Evolutionary conservation across 2,329 filamentous ascomycete species (phyloP), one percentile per base, ranked within the genome.

Genomic region (Kalaharituber pfeilii): DNA sequence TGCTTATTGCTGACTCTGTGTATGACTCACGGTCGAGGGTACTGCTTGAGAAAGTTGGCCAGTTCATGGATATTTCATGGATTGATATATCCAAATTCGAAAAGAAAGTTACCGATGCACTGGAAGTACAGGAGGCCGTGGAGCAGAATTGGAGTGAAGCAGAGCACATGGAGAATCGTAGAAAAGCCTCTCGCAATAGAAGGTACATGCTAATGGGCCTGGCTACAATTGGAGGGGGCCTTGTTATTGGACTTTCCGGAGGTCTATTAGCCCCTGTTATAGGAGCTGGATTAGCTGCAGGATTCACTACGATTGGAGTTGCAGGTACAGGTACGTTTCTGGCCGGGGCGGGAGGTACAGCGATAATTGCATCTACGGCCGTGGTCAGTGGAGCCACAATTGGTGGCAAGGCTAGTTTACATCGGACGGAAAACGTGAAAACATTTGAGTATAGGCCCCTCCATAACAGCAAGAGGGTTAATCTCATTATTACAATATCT

Each of bases 81-180:
- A 73, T 93, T 53, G 91, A 98, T 61, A 94, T 96, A 55, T 94
- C 87, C 68, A 81, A 86, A 36, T 98, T 98, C 65, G 91, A 98
- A 70, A 96, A 95, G 70, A 82, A 87, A 52, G 86, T 98, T 5
- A 95, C 91, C 6, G 91, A 98, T 68, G 87, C 91, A 1, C 72
- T 98, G 22, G 91, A 98, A 68, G 95, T 98, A 86, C 87, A 96
- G 68, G 81, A 84, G 49, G 86, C 86, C 5, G 84, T 87, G 59
- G 93, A 89, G 64, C 91, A 98, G 69, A 94, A 89, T 59, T 98
- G 91, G 91, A 93, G 95, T 61, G 91, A 98, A 67, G 82, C 91
- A 9, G 86, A 93, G 60, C 87, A 96, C 66, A 86, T 96, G 75
- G 86, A 94, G 67, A 77, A 74, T 56, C 79, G 91, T 49, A 77